Base-by-base conservation (phyloP, 352 stramenopile genomes). In the Phytophthora fragariaefolia region DNA sequence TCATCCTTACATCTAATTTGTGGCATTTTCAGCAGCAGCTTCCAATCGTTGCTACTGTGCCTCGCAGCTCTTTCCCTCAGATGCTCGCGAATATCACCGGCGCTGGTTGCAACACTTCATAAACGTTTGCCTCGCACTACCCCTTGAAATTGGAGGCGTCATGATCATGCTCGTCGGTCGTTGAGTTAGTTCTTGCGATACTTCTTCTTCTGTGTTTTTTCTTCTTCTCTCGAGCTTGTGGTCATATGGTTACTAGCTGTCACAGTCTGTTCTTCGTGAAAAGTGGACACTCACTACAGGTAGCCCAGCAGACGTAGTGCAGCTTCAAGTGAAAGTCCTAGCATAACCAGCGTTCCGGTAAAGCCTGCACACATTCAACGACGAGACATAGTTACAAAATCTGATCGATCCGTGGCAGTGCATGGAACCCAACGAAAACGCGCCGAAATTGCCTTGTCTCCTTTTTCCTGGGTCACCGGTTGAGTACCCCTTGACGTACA, bases 401-500 rank as follows among this genome's bases (percentile, higher is more conserved):
- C 10, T 15, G 10, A 17, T 42, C 34, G 3, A 15, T 15, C 6
- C 9, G 18, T 27, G 18, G 26, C 8, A 54, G 13, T 26, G 17
- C 30, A 54, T 17, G 26, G 15, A 0, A 47, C 13, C 23, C 0
- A 48, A 27, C 30, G 10, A 34, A 32, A 46, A 66, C 72, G 45
- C 47, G 83, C 77, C 74, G 54, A 87, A 82, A 20, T 0, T 64
- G 15, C 71, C 76, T 50, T 68, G 46, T 47, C 55, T 66, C 26
- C 79, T 64, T 57, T 85, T 83, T 23, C 56, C 60, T 43, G 79
- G 76, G 48, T 85, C 65, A 13, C 76, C 76, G 18, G 46, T 71
- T 28, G 76, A 66, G 43, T 83, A 84, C 0, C 72, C 74, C 18
- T 67, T 65, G 4, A 87, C 40, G 57, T 82, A 83, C 58, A 75